These are phyloP conservation scores for Besnoitia besnoiti DNA, from an alignment of 169 alveolate genomes.

Conservation along the genomic window DNA sequence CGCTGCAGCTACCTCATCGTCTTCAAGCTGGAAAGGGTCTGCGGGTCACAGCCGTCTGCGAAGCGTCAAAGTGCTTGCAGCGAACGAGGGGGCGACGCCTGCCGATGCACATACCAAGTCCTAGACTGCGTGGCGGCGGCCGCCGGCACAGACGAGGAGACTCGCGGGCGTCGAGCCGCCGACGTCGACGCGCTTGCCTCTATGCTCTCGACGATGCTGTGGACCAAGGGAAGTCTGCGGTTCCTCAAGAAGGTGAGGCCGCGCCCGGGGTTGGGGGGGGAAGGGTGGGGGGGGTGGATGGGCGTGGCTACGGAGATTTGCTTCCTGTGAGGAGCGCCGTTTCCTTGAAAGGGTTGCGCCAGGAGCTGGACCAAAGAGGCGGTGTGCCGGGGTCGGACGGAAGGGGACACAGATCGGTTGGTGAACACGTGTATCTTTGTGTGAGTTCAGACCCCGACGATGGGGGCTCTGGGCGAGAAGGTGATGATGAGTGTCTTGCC, in stretches of 20 bases:
- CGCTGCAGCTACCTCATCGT: constrained; percentile 2
- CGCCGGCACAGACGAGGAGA: neutral
- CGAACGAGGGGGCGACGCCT: neutral
- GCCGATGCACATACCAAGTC: constrained; percentile 18
- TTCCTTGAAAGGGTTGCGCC: no score
- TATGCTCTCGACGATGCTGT: neutral
- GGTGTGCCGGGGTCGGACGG: no score
- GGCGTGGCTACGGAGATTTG: no score
- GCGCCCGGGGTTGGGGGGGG: neutral
- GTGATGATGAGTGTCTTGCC: constrained; percentile 31
- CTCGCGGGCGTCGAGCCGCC: neutral
- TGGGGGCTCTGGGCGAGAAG: constrained; percentile 28
- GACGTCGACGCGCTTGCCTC: constrained; percentile 2
- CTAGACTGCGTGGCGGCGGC: constrained; percentile 32
- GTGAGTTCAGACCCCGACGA: neutral
- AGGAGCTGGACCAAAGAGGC: no score
- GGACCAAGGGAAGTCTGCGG: neutral
- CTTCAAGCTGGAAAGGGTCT: neutral
- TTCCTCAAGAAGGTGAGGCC: constrained; percentile 6
- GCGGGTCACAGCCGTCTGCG: neutral
- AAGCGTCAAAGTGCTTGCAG: neutral
- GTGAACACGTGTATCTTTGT: no score
- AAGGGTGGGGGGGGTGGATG: no score
- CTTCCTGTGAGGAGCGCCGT: no score
- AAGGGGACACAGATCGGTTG: no score